Percentiles rank a stretch among this genome's conserved stretches.
These are phyloP conservation scores for Fraxinus xanthoxyloides DNA, from an alignment of 305 asterid genomes.

Conservation along the genomic window DNA sequence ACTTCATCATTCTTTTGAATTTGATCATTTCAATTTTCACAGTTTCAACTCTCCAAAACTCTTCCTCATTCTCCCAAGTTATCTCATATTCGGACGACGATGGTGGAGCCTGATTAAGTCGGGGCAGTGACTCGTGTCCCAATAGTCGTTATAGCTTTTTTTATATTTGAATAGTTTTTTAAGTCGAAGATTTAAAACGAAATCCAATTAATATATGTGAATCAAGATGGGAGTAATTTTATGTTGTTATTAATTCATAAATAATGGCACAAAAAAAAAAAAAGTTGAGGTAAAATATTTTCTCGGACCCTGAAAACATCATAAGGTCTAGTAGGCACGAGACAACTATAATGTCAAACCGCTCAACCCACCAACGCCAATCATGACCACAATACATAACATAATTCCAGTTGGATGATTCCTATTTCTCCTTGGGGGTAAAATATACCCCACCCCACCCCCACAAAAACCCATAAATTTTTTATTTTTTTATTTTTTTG, in stretches of 20 bases:
- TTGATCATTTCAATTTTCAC: not conserved
- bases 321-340: constrained; percentile 5
- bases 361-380: constrained; percentile 16
- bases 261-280: not conserved
- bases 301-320: not conserved
- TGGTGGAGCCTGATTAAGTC: too few species aligned
- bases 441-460: not conserved
- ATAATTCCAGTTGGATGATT: not conserved
- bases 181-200: not conserved
- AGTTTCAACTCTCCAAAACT: not conserved
- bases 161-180: too few species aligned
- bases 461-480: too few species aligned
- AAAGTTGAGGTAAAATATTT: not conserved
- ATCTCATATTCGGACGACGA: not conserved
- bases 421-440: not conserved
- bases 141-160: too few species aligned
- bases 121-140: too few species aligned
- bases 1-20: not conserved
- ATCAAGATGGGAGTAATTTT: not conserved
- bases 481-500: not conserved
- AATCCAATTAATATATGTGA: not conserved
- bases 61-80: not conserved
- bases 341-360: constrained; percentile 8
- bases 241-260: not conserved
- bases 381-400: not conserved